Conservation (phyloP, 2,329 filamentous ascomycete species). For the Fusarium sp. region DNA sequence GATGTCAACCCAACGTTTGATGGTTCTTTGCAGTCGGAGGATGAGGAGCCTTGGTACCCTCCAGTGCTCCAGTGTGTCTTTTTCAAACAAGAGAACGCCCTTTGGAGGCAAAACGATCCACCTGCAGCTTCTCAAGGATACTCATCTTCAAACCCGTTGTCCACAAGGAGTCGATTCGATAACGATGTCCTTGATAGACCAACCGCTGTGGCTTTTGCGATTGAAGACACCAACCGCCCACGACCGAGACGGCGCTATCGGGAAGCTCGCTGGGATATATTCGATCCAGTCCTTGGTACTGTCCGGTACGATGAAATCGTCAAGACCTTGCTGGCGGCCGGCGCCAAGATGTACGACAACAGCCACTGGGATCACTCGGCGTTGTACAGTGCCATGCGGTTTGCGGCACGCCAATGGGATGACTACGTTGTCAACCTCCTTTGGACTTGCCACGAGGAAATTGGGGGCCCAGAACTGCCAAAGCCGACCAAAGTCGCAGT, state of each 20-base stretch:
- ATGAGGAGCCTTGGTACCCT: constrained; percentile 23
- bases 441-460: constrained; percentile 8
- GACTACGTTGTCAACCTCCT: constrained; percentile 20
- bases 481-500: neutral
- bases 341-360: neutral
- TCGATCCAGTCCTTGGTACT: neutral
- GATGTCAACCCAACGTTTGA: constrained; percentile 11
- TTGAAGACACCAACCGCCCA: constrained; percentile 2
- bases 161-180: neutral
- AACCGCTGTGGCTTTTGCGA: constrained; percentile 3
- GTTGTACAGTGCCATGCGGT: constrained; percentile 20
- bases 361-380: neutral
- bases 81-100: constrained; percentile 13
- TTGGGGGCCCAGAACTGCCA: neutral
- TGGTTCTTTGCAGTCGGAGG: neutral
- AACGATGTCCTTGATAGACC: neutral
- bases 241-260: neutral
- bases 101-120: constrained; percentile 13
- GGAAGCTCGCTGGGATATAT: neutral
- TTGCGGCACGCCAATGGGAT: constrained; percentile 14
- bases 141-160: neutral
- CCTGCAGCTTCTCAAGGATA: neutral
- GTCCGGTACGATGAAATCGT: constrained; percentile 25
- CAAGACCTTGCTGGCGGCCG: constrained; percentile 14
- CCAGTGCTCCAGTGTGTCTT: constrained; percentile 33